Conservation (phyloP, 2,329 filamentous ascomycete species). For the Emergomyces orientalis region DNA sequence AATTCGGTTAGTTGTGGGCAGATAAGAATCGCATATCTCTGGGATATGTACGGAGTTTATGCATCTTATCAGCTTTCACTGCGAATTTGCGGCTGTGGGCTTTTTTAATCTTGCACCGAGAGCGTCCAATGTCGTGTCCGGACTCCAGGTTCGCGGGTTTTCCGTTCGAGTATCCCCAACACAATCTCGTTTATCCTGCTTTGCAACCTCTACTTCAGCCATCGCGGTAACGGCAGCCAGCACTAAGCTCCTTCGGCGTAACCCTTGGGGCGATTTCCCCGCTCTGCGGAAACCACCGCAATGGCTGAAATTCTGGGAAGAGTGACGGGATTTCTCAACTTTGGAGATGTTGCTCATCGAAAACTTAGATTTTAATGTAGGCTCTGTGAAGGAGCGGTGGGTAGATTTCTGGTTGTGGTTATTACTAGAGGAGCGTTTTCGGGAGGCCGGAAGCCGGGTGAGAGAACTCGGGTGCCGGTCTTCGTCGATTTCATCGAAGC, state of each 20-base stretch:
- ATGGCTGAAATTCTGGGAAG: neutral
- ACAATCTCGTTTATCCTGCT: neutral
- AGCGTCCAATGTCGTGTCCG: neutral
- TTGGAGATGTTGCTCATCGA: neutral
- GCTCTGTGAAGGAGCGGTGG: neutral
- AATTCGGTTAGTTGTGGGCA: neutral
- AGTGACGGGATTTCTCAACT: constrained; percentile 1
- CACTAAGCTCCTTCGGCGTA: constrained; percentile 16
- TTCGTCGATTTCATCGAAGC: constrained; percentile 11
- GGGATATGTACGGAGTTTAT: neutral
- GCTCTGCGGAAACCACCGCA: constrained; percentile 1
- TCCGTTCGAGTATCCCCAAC: neutral
- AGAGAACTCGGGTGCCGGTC: constrained; percentile 17
- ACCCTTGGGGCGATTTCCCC: constrained; percentile 7
- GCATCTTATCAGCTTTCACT: neutral
- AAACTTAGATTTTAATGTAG: neutral
- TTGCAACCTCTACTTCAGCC: constrained; percentile 12
- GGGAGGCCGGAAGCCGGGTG: constrained; percentile 7
- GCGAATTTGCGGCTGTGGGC: neutral
- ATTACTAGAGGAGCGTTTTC: neutral
- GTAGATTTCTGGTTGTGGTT: neutral
- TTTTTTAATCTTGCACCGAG: neutral
- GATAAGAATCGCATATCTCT: neutral
- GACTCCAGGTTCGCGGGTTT: neutral
- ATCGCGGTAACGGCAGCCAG: constrained; percentile 16